Evolutionary conservation across 257 asterid species (phyloP).

Genomic region (Plantago ovata): DNA sequence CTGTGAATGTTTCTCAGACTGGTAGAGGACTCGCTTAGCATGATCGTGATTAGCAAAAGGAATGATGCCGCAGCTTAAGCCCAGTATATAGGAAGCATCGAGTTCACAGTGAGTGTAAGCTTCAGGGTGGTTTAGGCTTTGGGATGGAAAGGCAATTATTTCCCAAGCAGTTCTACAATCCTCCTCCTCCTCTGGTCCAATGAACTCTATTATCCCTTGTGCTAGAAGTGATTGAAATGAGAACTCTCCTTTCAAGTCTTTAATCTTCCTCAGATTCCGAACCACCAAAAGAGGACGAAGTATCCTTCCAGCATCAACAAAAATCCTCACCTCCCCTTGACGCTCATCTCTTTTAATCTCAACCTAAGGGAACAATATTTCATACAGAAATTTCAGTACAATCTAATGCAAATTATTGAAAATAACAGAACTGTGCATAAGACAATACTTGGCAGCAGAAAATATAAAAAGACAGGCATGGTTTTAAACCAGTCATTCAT

Average conservation of each 20-base stretch:
- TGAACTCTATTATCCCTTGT: constrained; percentile 67
- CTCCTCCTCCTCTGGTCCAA: constrained; percentile 97
- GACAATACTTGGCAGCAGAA: no score
- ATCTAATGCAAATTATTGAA: no score
- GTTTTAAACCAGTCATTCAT: no score
- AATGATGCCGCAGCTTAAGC: constrained; percentile 82
- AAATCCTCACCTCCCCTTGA: constrained; percentile 76
- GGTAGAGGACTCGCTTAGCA: constrained; percentile 84
- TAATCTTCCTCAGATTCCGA: constrained; percentile 54
- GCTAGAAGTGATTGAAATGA: constrained; percentile 62
- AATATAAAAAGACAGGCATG: no score
- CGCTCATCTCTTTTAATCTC: constrained; percentile 76
- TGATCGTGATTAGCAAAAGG: constrained; percentile 94
- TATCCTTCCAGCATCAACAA: constrained; percentile 91
- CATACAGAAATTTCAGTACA: constrained; percentile 2
- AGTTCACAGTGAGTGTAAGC: constrained; percentile 84
- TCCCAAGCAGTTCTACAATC: constrained; percentile 92
- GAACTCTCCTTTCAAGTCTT: constrained; percentile 51
- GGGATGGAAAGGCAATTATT: constrained; percentile 43
- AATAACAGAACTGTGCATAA: no score
- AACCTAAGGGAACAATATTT: constrained; percentile 39
- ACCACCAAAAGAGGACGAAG: constrained; percentile 91
- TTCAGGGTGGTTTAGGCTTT: constrained; percentile 52
- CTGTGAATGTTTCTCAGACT: constrained; percentile 94
- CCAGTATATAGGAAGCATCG: constrained; percentile 73